Base-by-base conservation (phyloP, 306 rosid species). In the Luffa acutangula region DNA sequence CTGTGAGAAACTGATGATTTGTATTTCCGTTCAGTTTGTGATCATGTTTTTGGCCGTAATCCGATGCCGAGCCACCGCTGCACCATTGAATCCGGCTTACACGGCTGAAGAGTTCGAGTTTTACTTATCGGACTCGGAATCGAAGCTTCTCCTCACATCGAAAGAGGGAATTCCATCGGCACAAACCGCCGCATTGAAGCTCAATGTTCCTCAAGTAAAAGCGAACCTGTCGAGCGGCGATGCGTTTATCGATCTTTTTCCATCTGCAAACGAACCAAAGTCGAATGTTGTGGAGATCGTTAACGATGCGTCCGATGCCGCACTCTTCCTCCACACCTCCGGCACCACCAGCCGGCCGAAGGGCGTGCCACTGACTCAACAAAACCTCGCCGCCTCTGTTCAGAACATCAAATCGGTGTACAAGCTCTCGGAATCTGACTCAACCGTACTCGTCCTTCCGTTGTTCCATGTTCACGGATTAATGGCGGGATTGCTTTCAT, bases 321-420 rank as follows among this genome's bases (percentile, higher is more conserved):
- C 97, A 1, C 92, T 95, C 7, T 95, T 95, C 78, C 98, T 95
- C 39, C 98, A 95, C 90, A 95, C 98, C 12, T 95, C 98, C 11
- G 97, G 98, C 2, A 95, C 98, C 60, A 95, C 98, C 13, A 95
- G 96, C 84, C 90, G 97, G 0, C 98, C 98, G 4, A 95, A 95
- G 81, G 98, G 98, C 0, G 98, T 92, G 1, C 97, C 97, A 0
- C 66, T 95, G 69, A 90, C 89, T 17, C 97, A 95, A 85, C 97
- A 87, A 82, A 92, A 95, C 41, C 56, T 95, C n/a, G 88, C 89
- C 7, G 83, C 93, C 1, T 95, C 97, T 0, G 95, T 91, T 0
- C 39, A 46, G 13, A 95, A 95, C 87, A 92, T 95, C 70, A 69
- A 87, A 43, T 87, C 93, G 62, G 93, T 92, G 5, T 95, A 92